Evolutionary conservation across 495 filamentous ascomycete species (phyloP).

Genomic region (Daldinia loculata): DNA sequence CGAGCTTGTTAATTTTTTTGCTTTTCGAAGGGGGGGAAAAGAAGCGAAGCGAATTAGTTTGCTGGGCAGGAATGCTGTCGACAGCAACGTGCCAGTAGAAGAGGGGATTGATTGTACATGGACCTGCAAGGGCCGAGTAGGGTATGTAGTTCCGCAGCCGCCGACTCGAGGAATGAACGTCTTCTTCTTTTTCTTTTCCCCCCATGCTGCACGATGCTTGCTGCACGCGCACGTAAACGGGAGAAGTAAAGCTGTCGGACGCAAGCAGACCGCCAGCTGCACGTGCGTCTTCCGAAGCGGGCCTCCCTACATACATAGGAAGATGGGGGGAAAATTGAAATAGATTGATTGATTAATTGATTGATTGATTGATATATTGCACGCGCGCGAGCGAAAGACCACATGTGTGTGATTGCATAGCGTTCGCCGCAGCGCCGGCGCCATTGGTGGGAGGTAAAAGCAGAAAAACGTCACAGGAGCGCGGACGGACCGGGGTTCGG

Average conservation of each 20-base stretch:
- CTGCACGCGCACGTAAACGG: conserved; percentile 7
- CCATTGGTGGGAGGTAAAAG: conserved; percentile 31
- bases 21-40: no score
- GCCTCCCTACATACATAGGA: background rate
- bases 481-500: conserved; percentile 17
- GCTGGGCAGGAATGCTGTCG: background rate
- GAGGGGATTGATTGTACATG: background rate
- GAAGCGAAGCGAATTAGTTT: background rate
- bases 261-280: background rate
- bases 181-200: background rate
- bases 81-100: background rate
- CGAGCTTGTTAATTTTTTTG: background rate
- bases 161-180: conserved; percentile 3
- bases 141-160: conserved; percentile 21
- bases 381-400: background rate
- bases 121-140: conserved; percentile 2
- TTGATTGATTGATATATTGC: background rate
- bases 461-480: conserved; percentile 36
- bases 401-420: conserved; percentile 23
- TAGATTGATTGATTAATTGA: background rate
- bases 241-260: background rate
- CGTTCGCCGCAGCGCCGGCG: conserved; percentile 10
- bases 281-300: conserved; percentile 14
- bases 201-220: background rate
- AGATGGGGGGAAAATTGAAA: background rate